A percentile compares a stretch with the other conserved stretches of the same genome.
Conservation (phyloP, 164 flowering plant species). For the Annona squamosa region DNA sequence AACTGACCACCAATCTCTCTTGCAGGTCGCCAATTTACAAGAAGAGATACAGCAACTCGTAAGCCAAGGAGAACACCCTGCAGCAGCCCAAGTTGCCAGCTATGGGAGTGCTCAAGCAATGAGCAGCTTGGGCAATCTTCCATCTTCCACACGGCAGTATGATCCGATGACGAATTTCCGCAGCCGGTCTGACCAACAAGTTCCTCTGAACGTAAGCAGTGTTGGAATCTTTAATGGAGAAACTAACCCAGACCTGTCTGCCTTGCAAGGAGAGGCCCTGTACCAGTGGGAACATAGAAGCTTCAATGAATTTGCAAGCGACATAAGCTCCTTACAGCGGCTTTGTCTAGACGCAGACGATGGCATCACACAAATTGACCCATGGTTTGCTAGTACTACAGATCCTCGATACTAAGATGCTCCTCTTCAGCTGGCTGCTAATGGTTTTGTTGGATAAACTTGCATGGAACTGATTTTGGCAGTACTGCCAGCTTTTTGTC, state of each 20-base stretch:
- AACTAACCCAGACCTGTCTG: conserved; percentile 13
- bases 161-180: conserved; percentile 6
- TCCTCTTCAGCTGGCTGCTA: neutral
- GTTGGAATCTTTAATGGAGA: neutral
- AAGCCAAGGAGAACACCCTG: conserved; percentile 26
- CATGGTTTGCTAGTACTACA: conserved; percentile 1
- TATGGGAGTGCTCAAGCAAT: neutral
- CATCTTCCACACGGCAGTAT: conserved; percentile 16
- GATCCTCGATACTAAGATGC: neutral
- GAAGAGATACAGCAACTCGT: conserved; percentile 50
- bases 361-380: conserved; percentile 11
- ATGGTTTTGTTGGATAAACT: neutral
- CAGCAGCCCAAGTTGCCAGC: conserved; percentile 1
- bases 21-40: conserved; percentile 55
- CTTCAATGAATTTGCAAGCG: conserved; percentile 6
- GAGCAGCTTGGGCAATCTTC: conserved; percentile 1
- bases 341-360: conserved; percentile 11
- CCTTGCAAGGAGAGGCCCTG: conserved; percentile 7
- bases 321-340: conserved; percentile 8
- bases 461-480: neutral
- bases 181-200: conserved; percentile 10
- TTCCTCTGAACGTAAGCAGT: neutral
- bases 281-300: conserved; percentile 12
- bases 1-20: neutral
- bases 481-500: neutral